These are phyloP conservation scores for Punctularia strigosozonata DNA, from an alignment of 768 basidiomycete species.

Conservation along the genomic window DNA sequence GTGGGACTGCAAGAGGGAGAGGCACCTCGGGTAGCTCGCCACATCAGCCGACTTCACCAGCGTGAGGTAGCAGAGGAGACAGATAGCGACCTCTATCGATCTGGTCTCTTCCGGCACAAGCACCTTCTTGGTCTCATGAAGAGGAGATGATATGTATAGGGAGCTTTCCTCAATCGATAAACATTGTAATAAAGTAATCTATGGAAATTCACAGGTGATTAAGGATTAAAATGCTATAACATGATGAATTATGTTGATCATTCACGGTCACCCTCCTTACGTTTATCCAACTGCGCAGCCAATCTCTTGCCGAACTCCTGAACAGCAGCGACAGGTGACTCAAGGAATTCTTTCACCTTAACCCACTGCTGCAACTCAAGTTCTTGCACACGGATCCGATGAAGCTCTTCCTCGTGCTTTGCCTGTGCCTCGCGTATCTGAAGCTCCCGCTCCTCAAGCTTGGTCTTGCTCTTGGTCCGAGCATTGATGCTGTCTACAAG, in stretches of 20 bases:
- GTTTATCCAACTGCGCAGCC: not conserved
- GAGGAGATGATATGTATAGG: not conserved
- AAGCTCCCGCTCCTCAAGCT: not conserved
- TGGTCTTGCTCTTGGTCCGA: not conserved
- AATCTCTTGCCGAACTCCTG: not conserved
- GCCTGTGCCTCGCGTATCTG: not conserved
- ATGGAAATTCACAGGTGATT: not conserved
- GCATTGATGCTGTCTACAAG: not conserved
- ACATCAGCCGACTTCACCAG: too few species aligned
- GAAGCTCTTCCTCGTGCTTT: not conserved
- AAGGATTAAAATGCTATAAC: not conserved
- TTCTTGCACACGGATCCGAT: not conserved
- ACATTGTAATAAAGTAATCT: not conserved
- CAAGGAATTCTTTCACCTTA: not conserved
- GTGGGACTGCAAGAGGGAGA: slow-evolving; percentile 7
- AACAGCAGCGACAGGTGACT: not conserved
- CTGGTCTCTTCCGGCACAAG: slow-evolving; percentile 8
- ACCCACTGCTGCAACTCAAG: not conserved
- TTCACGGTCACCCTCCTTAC: not conserved
- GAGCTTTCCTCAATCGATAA: not conserved
- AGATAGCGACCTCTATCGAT: slow-evolving; percentile 9
- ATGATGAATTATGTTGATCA: not conserved
- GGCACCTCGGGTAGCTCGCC: slow-evolving; percentile 1
- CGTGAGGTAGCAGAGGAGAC: too few species aligned
- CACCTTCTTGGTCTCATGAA: slow-evolving; percentile 4